Percentiles rank a stretch among this genome's conserved stretches.
phyloP scores from a whole-genome alignment of 2,329 filamentous ascomycete species.

The Huntiella bhutanensis region DNA sequence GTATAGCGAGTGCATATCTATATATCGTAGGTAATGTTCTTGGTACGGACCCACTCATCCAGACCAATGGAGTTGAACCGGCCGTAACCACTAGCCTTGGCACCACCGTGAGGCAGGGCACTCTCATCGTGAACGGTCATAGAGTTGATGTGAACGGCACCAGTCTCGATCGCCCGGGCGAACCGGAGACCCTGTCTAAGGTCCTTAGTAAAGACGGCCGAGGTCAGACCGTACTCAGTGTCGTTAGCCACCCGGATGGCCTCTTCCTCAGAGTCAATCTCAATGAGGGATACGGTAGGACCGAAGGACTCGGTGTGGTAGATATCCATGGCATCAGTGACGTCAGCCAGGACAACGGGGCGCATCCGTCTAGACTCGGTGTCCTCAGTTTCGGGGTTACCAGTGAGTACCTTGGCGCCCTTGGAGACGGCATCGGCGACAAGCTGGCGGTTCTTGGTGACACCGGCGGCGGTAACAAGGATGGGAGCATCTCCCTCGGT shows the following conservation, averaged over 20 bases:
- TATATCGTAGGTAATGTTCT: constrained; percentile 34
- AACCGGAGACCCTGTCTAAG: constrained; percentile 38
- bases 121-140: constrained; percentile 49
- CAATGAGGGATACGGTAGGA: constrained; percentile 49
- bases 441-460: constrained; percentile 46
- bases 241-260: constrained; percentile 61
- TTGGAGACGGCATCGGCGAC: constrained; percentile 48
- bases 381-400: constrained; percentile 18
- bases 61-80: constrained; percentile 39
- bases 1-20: neutral
- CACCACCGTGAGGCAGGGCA: constrained; percentile 44
- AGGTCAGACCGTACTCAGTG: constrained; percentile 56
- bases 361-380: constrained; percentile 27
- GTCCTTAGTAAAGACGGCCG: constrained; percentile 55
- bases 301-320: constrained; percentile 63
- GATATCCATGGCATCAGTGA: constrained; percentile 48
- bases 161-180: constrained; percentile 46
- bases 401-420: constrained; percentile 36
- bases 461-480: constrained; percentile 47
- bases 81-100: constrained; percentile 44
- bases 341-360: constrained; percentile 47
- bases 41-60: constrained; percentile 43
- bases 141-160: constrained; percentile 47
- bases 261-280: constrained; percentile 50
- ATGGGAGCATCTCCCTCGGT: constrained; percentile 46